These are phyloP conservation scores for Vickermania ingenoplastis DNA, from an alignment of 208 protist species.

Conservation along the genomic window DNA sequence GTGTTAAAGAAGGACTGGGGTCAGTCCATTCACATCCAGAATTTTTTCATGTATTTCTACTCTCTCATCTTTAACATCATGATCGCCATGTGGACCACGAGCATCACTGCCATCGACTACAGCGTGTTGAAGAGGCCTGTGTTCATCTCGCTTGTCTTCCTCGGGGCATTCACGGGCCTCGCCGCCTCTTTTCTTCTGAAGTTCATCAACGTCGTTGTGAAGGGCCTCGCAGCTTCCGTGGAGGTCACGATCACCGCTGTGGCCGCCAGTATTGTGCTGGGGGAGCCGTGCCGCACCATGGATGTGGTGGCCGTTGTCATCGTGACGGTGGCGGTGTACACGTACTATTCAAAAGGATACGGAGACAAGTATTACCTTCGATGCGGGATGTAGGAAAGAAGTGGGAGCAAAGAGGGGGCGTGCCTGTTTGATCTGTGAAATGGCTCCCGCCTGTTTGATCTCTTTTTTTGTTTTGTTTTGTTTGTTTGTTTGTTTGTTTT, in stretches of 20 bases:
- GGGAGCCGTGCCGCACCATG: constrained; percentile 29
- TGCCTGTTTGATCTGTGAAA: not conserved
- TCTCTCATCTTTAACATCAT: constrained; percentile 57
- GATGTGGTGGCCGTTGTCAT: constrained; percentile 31
- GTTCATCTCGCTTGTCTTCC: constrained; percentile 30
- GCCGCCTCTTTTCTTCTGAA: constrained; percentile 66
- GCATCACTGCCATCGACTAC: constrained; percentile 1
- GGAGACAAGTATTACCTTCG: not conserved
- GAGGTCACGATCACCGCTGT: constrained; percentile 54
- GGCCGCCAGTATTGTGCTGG: constrained; percentile 17
- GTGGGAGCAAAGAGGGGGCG: not conserved
- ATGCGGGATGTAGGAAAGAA: not conserved
- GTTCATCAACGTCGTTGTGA: constrained; percentile 72
- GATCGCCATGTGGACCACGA: constrained; percentile 18
- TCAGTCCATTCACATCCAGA: constrained; percentile 62
- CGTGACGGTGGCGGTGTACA: constrained; percentile 33
- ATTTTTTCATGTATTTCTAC: constrained; percentile 81
- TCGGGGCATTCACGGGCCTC: constrained; percentile 35
- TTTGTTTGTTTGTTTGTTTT: too few species aligned
- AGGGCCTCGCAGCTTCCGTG: constrained; percentile 48
- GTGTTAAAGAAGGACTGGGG: constrained; percentile 43
- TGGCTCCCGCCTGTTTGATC: too few species aligned
- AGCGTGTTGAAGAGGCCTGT: constrained; percentile 5
- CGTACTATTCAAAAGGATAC: constrained; percentile 40
- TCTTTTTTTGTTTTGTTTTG: too few species aligned